phyloP scores from a whole-genome alignment of 371 early-diverging fungal species.

The Batrachochytrium dendrobatidis region DNA sequence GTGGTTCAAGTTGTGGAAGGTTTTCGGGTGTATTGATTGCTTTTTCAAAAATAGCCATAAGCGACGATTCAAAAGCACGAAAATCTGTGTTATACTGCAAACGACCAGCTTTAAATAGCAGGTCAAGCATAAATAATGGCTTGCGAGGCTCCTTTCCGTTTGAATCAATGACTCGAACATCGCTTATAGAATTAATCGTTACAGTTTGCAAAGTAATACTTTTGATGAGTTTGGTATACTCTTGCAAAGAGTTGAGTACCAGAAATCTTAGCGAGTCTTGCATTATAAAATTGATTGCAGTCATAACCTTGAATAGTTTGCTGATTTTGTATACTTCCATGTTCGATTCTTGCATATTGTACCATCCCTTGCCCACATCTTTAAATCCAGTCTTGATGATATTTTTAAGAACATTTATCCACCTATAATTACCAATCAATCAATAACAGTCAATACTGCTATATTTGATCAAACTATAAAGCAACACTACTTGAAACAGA shows the following conservation, averaged over 20 bases:
- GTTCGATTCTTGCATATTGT: conserved; percentile 48
- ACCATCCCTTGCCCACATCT: conserved; percentile 56
- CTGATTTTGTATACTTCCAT: conserved; percentile 48
- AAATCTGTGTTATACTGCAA: conserved; percentile 41
- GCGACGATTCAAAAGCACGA: conserved; percentile 22
- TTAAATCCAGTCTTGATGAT: conserved; percentile 40
- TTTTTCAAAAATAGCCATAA: conserved; percentile 42
- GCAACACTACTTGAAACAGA: too few relatives aligned
- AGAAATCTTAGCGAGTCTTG: conserved; percentile 46
- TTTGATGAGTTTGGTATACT: conserved; percentile 32
- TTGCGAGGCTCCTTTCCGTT: conserved; percentile 5
- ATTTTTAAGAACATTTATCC: conserved; percentile 38
- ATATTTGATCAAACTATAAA: too few relatives aligned
- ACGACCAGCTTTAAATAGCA: conserved; percentile 37
- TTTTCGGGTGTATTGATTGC: conserved; percentile 35
- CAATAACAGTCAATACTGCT: too few relatives aligned
- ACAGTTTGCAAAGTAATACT: conserved; percentile 33
- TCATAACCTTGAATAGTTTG: conserved; percentile 48
- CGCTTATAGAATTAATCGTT: conserved; percentile 34
- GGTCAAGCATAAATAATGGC: conserved; percentile 44
- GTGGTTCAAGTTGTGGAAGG: conserved; percentile 48
- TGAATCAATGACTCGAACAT: conserved; percentile 32
- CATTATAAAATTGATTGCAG: conserved; percentile 46
- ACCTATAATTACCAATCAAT: conserved; percentile 21
- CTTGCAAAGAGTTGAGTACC: conserved; percentile 37